Percentiles rank a stretch among this genome's conserved stretches.
phyloP scores from a whole-genome alignment of 345 rosid species.

The Linum lewisii region DNA sequence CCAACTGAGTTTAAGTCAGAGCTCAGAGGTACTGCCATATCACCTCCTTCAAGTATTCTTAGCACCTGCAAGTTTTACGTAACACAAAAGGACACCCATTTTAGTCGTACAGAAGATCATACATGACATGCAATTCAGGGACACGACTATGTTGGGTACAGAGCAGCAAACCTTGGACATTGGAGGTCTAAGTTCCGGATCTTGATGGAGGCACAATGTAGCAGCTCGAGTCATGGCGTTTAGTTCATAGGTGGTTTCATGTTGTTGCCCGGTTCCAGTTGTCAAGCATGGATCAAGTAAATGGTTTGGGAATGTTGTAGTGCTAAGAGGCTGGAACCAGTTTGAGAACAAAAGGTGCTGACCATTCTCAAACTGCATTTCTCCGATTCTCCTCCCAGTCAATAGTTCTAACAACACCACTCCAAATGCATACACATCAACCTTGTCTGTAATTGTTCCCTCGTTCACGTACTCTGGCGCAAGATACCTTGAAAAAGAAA shows the following conservation, averaged over 20 bases:
- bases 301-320: conserved; percentile 26
- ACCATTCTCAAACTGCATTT: conserved; percentile 31
- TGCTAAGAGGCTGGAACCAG: conserved; percentile 35
- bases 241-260: conserved; percentile 26
- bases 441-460: conserved; percentile 38
- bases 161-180: conserved; percentile 42
- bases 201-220: conserved; percentile 33
- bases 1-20: conserved; percentile 46
- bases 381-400: conserved; percentile 40
- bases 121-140: neutral
- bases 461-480: conserved; percentile 53
- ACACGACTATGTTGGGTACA: neutral
- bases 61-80: conserved; percentile 18
- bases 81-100: neutral
- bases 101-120: neutral
- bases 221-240: conserved; percentile 39
- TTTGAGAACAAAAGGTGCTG: conserved; percentile 28
- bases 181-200: conserved; percentile 46
- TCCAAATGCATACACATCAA: conserved; percentile 64
- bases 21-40: conserved; percentile 24
- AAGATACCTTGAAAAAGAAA: conserved; percentile 36
- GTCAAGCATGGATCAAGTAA: conserved; percentile 37
- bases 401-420: conserved; percentile 52
- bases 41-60: conserved; percentile 54
- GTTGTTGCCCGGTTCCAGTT: conserved; percentile 12